Evolutionary conservation across 345 rosid species (phyloP).

Genomic region (Turnera subulata): DNA sequence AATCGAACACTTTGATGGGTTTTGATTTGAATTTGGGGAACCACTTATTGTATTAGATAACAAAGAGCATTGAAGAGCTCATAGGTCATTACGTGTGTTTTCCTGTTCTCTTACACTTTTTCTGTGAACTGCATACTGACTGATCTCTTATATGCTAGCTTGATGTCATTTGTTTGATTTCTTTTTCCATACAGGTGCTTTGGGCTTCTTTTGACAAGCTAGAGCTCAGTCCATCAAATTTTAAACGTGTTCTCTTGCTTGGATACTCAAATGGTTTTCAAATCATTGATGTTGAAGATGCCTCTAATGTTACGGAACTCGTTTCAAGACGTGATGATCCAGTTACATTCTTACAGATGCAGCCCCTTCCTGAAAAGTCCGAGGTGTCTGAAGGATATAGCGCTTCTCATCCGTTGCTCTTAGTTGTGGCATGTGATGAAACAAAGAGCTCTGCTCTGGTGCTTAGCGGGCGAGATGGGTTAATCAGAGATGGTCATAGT

Average conservation of each 20-base stretch:
- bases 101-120: neutral
- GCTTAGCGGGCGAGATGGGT: conserved; percentile 56
- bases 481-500: conserved; percentile 43
- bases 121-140: neutral
- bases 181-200: conserved; percentile 56
- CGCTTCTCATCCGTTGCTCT: conserved; percentile 85
- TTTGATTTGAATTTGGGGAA: too few species aligned
- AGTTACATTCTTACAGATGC: conserved; percentile 84
- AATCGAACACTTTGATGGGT: too few species aligned
- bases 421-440: conserved; percentile 90
- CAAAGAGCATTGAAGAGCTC: too few species aligned
- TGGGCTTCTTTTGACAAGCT: conserved; percentile 86
- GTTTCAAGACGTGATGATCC: conserved; percentile 86
- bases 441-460: conserved; percentile 39
- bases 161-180: conserved; percentile 7
- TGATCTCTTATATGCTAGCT: neutral
- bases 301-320: conserved; percentile 67
- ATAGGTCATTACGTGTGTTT: too few species aligned
- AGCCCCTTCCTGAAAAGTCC: conserved; percentile 69
- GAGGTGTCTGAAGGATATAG: conserved; percentile 71
- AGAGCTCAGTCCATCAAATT: conserved; percentile 53
- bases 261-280: conserved; percentile 94
- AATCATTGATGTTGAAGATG: conserved; percentile 84
- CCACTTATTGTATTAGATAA: too few species aligned
- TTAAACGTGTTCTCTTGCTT: conserved; percentile 68